Conservation (phyloP, 192 early-diverging fungal genomes). For the Jimgerdemannia flammicorona region DNA sequence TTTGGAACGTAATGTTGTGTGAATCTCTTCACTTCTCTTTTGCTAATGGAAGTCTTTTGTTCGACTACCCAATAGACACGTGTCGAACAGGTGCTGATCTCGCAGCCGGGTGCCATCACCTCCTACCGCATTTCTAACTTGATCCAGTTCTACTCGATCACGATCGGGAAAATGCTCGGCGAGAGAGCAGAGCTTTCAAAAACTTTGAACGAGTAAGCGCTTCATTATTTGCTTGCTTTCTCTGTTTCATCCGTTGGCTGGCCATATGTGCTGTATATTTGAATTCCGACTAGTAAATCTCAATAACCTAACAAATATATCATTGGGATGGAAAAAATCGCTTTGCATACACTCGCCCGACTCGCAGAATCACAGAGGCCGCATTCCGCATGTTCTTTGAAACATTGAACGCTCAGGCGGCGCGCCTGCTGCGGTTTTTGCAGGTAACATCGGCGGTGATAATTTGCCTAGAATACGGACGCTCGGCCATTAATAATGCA, state of each 20-base stretch:
- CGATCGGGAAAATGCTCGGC: constrained; percentile 58
- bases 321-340: too few relatives aligned
- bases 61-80: constrained; percentile 44
- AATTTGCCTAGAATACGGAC: too few relatives aligned
- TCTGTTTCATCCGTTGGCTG: too few relatives aligned
- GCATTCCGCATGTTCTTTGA: constrained; percentile 58
- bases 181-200: constrained; percentile 43
- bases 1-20: not conserved
- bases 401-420: constrained; percentile 45
- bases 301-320: too few relatives aligned
- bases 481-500: too few relatives aligned
- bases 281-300: not conserved
- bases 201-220: constrained; percentile 52
- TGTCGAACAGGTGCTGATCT: constrained; percentile 72
- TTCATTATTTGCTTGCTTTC: not conserved
- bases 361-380: constrained; percentile 42
- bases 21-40: too few relatives aligned
- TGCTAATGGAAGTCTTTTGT: not conserved
- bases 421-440: constrained; percentile 36
- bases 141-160: constrained; percentile 74
- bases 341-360: not conserved
- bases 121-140: constrained; percentile 68
- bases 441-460: constrained; percentile 28
- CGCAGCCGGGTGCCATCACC: constrained; percentile 59
- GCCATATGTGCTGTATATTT: not conserved